Evolutionary conservation across 169 alveolate genomes (phyloP), one percentile per base, ranked within the genome.

Genomic region (Plasmodium billcollinsi): DNA sequence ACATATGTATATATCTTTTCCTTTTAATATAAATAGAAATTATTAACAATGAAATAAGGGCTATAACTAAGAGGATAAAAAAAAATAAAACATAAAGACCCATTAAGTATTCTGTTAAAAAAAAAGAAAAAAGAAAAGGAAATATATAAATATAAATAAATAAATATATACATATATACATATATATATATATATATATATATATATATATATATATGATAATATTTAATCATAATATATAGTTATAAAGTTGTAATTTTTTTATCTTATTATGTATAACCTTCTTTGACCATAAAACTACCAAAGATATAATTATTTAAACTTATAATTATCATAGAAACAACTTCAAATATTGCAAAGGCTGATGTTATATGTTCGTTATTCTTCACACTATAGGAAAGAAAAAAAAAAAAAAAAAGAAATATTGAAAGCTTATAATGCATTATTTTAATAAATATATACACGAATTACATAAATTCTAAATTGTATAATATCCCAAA

Each of bases 341-440:
- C 91, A 24, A 83, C 29, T 61, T 83, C 91, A 62, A 83, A 83
- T 56, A 83, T n/a, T 18, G 91, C 91, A 54, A 83, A 83, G 73
- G 91, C 91, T 15, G 91, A 69, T 6, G 91, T 67, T 63, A 83
- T 83, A 15, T 20, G 43, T 33, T 83, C 91, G 45, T 83, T 83
- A 21, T 83, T 83, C 29, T 83, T 83, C 62, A 83, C 91, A 45
- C 91, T 83, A 26, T 11, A 45, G n/a, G 63, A 14, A 26, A 43
- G 14, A 61, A 24, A 12, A 43, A 29, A 15, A 33, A 43, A 71
- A 58, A 49, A 26, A 59, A 74, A 20, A 4, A 15, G 12, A 50
- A 14, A 11, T 14, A 20, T 2, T 29, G 24, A 18, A 62, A 26
- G 24, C 11, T 59, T 59, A 29, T 1, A 8, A 3, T 6, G 8